Percentiles rank a stretch among this genome's conserved stretches.
Evolutionary conservation across 768 basidiomycete species (phyloP).

Genomic region (Boletus reticulatus): DNA sequence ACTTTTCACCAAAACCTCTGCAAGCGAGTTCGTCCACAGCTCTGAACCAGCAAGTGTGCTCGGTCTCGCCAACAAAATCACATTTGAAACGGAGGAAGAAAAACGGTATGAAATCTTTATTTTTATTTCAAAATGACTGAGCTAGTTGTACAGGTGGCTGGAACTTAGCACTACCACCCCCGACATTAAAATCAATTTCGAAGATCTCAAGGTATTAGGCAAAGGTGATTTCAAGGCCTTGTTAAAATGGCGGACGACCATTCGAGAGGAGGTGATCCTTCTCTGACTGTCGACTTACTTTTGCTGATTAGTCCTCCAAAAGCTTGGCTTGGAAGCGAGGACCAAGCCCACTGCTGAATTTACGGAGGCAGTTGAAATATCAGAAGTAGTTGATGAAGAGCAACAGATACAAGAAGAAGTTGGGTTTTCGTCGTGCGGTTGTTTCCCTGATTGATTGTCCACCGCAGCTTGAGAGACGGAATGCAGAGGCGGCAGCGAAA

Average conservation of each 20-base stretch:
- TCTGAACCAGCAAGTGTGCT: constrained; percentile 77
- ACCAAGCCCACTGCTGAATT: constrained; percentile 69
- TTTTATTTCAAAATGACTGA: background rate
- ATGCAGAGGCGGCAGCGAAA: constrained; percentile 69
- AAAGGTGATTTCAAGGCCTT: constrained; percentile 96
- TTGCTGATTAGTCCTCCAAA: constrained; percentile 6
- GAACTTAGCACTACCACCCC: constrained; percentile 65
- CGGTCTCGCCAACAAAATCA: constrained; percentile 74
- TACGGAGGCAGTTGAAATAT: constrained; percentile 67
- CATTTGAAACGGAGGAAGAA: constrained; percentile 81
- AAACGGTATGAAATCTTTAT: constrained; percentile 52
- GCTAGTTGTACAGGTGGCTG: constrained; percentile 58
- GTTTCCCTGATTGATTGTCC: constrained; percentile 5
- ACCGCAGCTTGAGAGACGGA: constrained; percentile 75
- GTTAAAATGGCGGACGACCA: constrained; percentile 84
- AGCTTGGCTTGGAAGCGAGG: constrained; percentile 87
- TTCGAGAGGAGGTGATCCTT: constrained; percentile 77
- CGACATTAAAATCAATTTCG: constrained; percentile 80
- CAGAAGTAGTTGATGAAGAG: constrained; percentile 79
- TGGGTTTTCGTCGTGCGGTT: background rate
- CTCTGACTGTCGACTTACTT: background rate
- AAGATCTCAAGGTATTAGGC: constrained; percentile 94
- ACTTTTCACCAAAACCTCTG: constrained; percentile 72
- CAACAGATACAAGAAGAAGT: constrained; percentile 90
- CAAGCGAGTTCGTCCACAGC: constrained; percentile 66